Conservation (phyloP, 164 flowering plant species). For the Vitis rupestris region DNA sequence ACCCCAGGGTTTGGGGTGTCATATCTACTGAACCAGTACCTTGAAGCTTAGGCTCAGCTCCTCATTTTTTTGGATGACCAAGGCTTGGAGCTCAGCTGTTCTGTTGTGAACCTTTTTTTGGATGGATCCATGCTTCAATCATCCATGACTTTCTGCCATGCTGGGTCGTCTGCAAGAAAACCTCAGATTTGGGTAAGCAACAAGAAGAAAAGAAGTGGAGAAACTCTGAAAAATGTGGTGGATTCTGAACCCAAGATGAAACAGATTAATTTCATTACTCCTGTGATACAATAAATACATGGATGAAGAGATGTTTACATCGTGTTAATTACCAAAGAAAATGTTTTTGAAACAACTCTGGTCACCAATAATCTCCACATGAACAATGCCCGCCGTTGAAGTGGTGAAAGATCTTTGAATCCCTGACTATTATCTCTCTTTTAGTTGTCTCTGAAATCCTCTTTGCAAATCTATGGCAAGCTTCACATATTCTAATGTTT, state of each 20-base stretch:
- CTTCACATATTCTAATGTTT: constrained; percentile 57
- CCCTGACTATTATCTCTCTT: constrained; percentile 65
- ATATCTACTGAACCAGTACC: no score
- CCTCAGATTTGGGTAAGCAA: no score
- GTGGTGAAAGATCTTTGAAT: constrained; percentile 59
- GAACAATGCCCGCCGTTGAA: constrained; percentile 60
- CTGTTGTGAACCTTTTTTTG: no score
- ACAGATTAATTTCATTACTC: not conserved
- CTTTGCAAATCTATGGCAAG: constrained; percentile 53
- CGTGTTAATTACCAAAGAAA: not conserved
- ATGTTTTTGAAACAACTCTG: not conserved
- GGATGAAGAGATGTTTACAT: not conserved
- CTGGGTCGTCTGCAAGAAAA: no score
- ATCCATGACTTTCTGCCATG: no score
- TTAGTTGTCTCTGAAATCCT: constrained; percentile 39
- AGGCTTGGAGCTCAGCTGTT: no score
- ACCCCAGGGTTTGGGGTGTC: no score
- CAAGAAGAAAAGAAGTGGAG: no score
- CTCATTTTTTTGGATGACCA: no score
- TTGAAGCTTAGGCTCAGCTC: no score
- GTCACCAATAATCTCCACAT: constrained; percentile 71
- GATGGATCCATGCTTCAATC: no score
- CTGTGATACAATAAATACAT: not conserved
- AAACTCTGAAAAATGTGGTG: not conserved
- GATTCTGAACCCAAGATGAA: constrained; percentile 1